These are phyloP conservation scores for Escovopsis sp. DNA, from an alignment of 2,329 filamentous ascomycete species.

Conservation along the genomic window DNA sequence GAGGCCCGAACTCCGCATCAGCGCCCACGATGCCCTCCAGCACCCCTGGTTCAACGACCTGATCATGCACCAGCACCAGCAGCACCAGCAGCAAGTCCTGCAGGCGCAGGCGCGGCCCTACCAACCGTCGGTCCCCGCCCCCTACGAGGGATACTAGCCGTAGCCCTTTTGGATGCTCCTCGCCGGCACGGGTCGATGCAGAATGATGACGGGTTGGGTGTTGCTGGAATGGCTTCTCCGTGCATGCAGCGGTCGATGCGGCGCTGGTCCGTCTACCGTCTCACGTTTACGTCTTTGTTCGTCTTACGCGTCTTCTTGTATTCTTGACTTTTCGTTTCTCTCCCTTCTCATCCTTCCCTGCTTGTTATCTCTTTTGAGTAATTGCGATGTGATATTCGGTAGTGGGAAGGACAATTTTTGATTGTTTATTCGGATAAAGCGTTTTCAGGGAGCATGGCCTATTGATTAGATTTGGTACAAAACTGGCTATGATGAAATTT, in stretches of 20 bases:
- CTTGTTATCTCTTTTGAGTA: neutral
- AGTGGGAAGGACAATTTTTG: neutral
- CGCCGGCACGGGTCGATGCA: neutral
- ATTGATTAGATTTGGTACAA: slow-evolving; percentile 2
- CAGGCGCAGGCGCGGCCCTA: slow-evolving; percentile 29
- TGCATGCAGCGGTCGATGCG: too few species aligned
- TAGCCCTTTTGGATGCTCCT: neutral
- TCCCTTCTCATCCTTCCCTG: too few species aligned
- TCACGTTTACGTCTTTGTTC: too few species aligned
- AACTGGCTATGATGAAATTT: slow-evolving; percentile 1
- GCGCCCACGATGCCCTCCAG: slow-evolving; percentile 69
- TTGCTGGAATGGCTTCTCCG: too few species aligned
- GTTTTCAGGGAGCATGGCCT: neutral
- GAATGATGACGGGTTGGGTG: neutral
- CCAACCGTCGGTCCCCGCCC: slow-evolving; percentile 24
- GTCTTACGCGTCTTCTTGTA: too few species aligned
- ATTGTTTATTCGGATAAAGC: neutral
- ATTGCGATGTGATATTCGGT: neutral
- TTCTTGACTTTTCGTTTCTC: too few species aligned
- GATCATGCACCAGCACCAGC: slow-evolving; percentile 39
- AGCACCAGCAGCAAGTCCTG: slow-evolving; percentile 23
- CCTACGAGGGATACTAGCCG: slow-evolving; percentile 23
- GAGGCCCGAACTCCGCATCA: slow-evolving; percentile 80
- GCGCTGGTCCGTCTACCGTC: too few species aligned
- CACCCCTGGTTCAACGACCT: slow-evolving; percentile 88